Conservation (phyloP, 1,284 basidiomycete genomes). For the Heliocybe sulcata region DNA sequence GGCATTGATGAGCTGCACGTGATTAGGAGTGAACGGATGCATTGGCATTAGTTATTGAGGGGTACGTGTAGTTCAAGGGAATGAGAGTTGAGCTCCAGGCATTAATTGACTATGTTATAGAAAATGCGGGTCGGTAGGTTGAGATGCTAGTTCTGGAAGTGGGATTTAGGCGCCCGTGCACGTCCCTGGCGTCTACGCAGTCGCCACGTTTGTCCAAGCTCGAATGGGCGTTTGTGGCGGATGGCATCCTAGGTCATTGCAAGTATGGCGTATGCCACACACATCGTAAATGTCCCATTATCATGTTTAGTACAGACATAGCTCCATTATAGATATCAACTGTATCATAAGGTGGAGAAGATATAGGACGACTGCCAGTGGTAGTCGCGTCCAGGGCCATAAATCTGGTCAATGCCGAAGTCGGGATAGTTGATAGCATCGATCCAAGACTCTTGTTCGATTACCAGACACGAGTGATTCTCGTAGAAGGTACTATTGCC, state of each 20-base stretch:
- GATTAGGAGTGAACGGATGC: slow-evolving; percentile 73
- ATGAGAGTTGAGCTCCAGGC: not conserved
- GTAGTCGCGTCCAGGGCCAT: slow-evolving; percentile 31
- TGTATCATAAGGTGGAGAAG: slow-evolving; percentile 15
- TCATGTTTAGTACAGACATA: too few species aligned
- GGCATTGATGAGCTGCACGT: slow-evolving; percentile 80
- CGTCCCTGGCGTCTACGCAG: not conserved
- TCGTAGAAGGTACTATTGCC: slow-evolving; percentile 28
- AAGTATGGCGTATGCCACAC: too few species aligned
- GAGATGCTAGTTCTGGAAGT: slow-evolving; percentile 5
- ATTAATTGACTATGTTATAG: not conserved
- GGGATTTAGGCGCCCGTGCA: not conserved
- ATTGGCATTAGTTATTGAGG: slow-evolving; percentile 14
- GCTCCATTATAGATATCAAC: slow-evolving; percentile 5
- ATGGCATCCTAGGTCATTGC: too few species aligned
- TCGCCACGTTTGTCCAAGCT: not conserved
- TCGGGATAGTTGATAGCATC: slow-evolving; percentile 43
- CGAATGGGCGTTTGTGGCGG: not conserved
- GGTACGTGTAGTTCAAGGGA: slow-evolving; percentile 3
- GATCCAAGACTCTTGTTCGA: slow-evolving; percentile 41
- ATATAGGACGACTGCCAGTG: slow-evolving; percentile 33
- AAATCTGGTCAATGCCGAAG: slow-evolving; percentile 36
- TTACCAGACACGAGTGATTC: slow-evolving; percentile 36
- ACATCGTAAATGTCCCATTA: too few species aligned
- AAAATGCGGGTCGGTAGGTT: slow-evolving; percentile 19